Percentiles rank a stretch among this genome's conserved stretches.
Evolutionary conservation across 2,329 filamentous ascomycete genomes (phyloP).

Genomic region (Trichothecium sympodiale): DNA sequence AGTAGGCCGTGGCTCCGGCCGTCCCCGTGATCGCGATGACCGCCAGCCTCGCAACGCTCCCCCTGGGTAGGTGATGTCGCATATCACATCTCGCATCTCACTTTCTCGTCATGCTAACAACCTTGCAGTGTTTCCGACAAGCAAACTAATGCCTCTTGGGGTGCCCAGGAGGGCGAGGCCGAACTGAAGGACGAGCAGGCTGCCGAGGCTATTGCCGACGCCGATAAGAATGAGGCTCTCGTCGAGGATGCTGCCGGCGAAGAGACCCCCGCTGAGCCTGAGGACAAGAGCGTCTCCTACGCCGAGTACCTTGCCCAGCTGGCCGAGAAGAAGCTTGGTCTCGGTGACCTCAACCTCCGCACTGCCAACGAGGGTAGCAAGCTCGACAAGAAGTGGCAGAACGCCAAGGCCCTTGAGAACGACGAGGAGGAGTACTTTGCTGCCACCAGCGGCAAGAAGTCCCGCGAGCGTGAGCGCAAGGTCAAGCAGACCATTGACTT

Average conservation of each 20-base stretch:
- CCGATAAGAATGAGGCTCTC: conserved; percentile 64
- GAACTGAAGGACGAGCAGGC: conserved; percentile 88
- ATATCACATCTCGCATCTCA: background rate
- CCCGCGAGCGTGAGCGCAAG: conserved; percentile 82
- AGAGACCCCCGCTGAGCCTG: conserved; percentile 47
- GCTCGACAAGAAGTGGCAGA: conserved; percentile 84
- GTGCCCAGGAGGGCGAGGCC: conserved; percentile 66
- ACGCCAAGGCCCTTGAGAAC: conserved; percentile 62
- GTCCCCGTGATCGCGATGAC: conserved; percentile 43
- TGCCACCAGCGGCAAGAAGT: conserved; percentile 62
- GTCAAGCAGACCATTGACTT: conserved; percentile 84
- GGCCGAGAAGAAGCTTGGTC: conserved; percentile 63
- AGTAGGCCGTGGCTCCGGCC: conserved; percentile 41
- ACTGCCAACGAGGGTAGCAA: conserved; percentile 88
- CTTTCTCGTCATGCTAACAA: conserved; percentile 9
- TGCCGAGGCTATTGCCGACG: conserved; percentile 78
- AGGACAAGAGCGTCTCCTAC: conserved; percentile 87
- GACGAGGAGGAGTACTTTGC: conserved; percentile 68
- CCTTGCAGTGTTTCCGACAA: conserved; percentile 62
- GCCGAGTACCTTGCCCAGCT: conserved; percentile 70
- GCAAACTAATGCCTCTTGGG: conserved; percentile 85
- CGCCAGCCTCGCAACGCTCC: conserved; percentile 34
- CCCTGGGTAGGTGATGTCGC: conserved; percentile 29
- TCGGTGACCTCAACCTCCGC: conserved; percentile 57
- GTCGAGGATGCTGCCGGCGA: conserved; percentile 36